Conservation (phyloP, 805 yeast genomes). For the Barnettozyma salicaria region DNA sequence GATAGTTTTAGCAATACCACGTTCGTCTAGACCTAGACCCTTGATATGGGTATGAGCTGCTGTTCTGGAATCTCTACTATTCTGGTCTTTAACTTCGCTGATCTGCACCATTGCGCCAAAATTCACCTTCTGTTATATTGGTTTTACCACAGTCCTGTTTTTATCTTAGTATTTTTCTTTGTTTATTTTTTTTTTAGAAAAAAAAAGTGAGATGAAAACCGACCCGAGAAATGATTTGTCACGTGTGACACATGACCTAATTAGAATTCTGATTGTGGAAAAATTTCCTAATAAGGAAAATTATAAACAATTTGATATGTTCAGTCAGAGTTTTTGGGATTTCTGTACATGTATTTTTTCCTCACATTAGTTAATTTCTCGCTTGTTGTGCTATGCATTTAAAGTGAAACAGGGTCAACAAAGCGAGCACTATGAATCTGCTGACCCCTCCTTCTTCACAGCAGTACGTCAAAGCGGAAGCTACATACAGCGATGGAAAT, state of each 20-base stretch:
- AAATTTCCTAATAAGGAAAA: conserved; percentile 21
- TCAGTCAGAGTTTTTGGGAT: neutral
- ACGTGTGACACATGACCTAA: neutral
- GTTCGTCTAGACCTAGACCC: conserved; percentile 90
- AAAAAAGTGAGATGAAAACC: neutral
- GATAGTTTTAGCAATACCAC: conserved; percentile 71
- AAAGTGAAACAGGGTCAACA: too few relatives aligned
- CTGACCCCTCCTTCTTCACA: conserved; percentile 27
- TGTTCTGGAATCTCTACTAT: conserved; percentile 55
- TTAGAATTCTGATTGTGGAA: conserved; percentile 9
- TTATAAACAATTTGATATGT: conserved; percentile 16
- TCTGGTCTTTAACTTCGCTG: conserved; percentile 61
- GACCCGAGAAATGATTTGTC: neutral
- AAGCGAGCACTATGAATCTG: conserved; percentile 19
- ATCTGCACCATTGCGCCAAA: conserved; percentile 83
- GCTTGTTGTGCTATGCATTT: too few relatives aligned
- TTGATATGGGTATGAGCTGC: conserved; percentile 97
- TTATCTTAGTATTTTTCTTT: neutral
- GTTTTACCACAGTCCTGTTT: neutral
- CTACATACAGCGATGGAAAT: too few relatives aligned
- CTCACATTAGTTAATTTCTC: too few relatives aligned
- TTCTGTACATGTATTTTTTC: too few relatives aligned
- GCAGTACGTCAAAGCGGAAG: conserved; percentile 6
- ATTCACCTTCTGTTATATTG: too few relatives aligned
- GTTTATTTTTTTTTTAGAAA: conserved; percentile 1